These are phyloP conservation scores for Nemania bipapillata DNA, from an alignment of 2,329 filamentous ascomycete genomes.

Conservation along the genomic window DNA sequence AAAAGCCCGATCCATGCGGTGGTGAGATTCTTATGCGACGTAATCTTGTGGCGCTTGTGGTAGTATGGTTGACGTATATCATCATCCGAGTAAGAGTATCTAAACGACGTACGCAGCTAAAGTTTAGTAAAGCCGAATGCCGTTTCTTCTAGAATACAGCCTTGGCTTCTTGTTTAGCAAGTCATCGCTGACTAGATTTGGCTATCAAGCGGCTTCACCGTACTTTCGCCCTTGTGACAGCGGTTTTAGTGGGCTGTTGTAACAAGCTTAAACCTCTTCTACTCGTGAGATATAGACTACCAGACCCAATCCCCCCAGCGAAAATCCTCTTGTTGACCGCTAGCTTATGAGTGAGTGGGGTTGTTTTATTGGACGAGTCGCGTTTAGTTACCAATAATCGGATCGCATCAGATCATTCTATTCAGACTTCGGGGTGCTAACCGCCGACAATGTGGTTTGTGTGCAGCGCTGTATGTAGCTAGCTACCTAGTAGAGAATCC, in stretches of 20 bases:
- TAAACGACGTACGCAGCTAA: slow-evolving; percentile 2
- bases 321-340: neutral
- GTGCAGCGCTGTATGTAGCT: neutral
- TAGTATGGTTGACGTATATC: neutral
- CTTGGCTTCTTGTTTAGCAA: neutral
- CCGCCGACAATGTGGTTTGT: neutral
- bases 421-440: neutral
- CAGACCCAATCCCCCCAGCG: neutral
- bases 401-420: neutral
- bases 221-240: neutral
- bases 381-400: neutral
- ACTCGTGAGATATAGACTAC: neutral
- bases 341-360: too few species aligned
- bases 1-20: neutral
- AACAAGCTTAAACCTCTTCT: neutral
- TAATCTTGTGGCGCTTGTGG: slow-evolving; percentile 1
- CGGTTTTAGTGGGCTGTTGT: neutral
- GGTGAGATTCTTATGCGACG: slow-evolving; percentile 17
- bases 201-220: neutral
- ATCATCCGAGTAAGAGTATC: neutral
- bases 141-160: neutral
- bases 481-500: neutral
- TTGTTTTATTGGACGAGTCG: neutral
- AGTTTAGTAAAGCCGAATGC: neutral
- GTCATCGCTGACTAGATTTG: neutral